These are phyloP conservation scores for Rhodotorula diobovata DNA, from an alignment of 768 basidiomycete species.

Conservation along the genomic window DNA sequence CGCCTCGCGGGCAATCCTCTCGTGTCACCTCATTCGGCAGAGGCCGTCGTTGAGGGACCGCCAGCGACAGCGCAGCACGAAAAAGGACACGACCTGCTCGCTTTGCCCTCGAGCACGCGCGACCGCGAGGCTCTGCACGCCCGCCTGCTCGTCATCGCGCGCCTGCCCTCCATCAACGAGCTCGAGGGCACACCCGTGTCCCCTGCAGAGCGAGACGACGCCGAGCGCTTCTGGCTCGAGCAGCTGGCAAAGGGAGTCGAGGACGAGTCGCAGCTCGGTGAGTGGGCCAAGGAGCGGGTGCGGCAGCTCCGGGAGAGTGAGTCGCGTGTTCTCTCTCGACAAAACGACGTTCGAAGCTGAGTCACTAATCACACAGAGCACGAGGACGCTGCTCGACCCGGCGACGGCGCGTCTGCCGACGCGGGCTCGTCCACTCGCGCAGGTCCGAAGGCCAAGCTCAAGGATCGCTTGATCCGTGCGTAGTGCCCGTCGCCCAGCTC, in stretches of 20 bases:
- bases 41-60: too few species aligned
- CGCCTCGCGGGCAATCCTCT: too few species aligned
- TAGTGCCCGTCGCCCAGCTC: background rate
- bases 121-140: conserved; percentile 49
- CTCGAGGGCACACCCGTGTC: conserved; percentile 74
- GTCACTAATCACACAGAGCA: background rate
- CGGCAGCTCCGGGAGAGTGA: conserved; percentile 53
- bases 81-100: background rate
- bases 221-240: conserved; percentile 77
- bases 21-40: too few species aligned
- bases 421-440: background rate
- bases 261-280: background rate
- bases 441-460: background rate
- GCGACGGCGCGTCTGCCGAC: too few species aligned
- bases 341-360: background rate
- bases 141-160: conserved; percentile 64
- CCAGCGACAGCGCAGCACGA: too few species aligned
- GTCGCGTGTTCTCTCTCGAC: background rate
- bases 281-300: conserved; percentile 54
- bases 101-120: background rate
- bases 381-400: background rate
- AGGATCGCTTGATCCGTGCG: conserved; percentile 23
- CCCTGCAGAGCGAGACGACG: conserved; percentile 66
- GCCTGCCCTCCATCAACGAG: conserved; percentile 58
- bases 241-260: conserved; percentile 54